Percentiles rank a stretch among this genome's conserved stretches.
Evolutionary conservation across 768 basidiomycete species (phyloP).

Genomic region (Trametes coccinea): DNA sequence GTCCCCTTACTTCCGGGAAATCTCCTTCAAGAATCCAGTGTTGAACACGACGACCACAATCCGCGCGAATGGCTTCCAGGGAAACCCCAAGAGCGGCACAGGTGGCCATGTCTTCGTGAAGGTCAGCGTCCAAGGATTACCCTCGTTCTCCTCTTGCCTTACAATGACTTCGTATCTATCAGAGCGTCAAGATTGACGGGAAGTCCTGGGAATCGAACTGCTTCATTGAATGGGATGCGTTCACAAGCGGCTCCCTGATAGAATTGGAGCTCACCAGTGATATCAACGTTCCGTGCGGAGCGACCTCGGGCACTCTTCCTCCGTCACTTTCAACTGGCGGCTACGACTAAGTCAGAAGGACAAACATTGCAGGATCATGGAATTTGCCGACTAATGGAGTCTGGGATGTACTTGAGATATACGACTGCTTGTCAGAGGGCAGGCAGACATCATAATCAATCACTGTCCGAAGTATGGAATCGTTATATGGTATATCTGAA

Average conservation of each 20-base stretch:
- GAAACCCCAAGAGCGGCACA: conserved; percentile 51
- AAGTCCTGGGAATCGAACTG: conserved; percentile 61
- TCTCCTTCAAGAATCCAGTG: conserved; percentile 60
- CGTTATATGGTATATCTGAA: conserved; percentile 38
- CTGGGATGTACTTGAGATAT: too few species aligned
- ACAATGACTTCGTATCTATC: background rate
- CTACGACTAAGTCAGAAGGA: conserved; percentile 30
- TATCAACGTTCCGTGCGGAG: conserved; percentile 54
- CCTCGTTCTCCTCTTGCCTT: background rate
- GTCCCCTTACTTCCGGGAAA: conserved; percentile 58
- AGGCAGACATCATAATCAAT: too few species aligned
- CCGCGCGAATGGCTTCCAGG: conserved; percentile 48
- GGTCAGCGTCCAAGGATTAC: conserved; percentile 35
- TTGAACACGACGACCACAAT: conserved; percentile 59
- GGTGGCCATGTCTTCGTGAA: conserved; percentile 59
- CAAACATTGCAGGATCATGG: too few species aligned
- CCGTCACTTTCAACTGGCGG: conserved; percentile 69
- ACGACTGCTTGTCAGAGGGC: too few species aligned
- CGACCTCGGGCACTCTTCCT: conserved; percentile 46
- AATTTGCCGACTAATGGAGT: too few species aligned
- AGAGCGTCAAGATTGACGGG: conserved; percentile 62
- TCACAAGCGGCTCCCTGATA: conserved; percentile 50
- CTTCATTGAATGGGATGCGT: conserved; percentile 68
- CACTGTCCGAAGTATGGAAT: too few species aligned
- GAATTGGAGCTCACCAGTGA: conserved; percentile 58